Evolutionary conservation across 2,329 filamentous ascomycete species (phyloP), one percentile per base, ranked within the genome.

Genomic region (Sporothrix pseudoabietina): DNA sequence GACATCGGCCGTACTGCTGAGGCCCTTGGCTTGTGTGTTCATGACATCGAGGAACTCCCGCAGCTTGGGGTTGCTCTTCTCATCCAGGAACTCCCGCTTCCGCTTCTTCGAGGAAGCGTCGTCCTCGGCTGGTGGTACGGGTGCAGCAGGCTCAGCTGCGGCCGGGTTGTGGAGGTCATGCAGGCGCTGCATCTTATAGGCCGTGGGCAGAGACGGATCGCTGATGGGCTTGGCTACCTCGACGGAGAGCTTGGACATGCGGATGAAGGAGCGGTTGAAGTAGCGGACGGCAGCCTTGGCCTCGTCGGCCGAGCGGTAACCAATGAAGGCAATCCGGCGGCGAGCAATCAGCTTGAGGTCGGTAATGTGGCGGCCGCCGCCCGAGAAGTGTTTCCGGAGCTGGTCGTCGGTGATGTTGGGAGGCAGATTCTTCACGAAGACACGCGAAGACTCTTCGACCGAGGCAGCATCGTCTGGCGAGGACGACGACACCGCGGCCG

Each of bases 221-320:
- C 83, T 78, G 73, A 84, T 82, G 79, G 96, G 91, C 81, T 89
- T 91, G 73, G 96, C 96, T 79, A 96, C 84, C 84, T 98, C 94
- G 75, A 98, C 96, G 41, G 87, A 88, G 78, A 99, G 94, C 84
- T 91, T 97, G 73, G 94, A 97, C 92, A 98, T 96, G 78, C 94
- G 93, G 78, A 99, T 94, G 83, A 94, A 99, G 76, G 94, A 91
- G 81, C 89, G 93, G 85, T 99, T 94, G 86, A 98, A 98, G 85
- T 97, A 97, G 82, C 93, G 94, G 80, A 97, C 92, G 61, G 96
- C 95, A 79, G 90, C 89, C 73, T 88, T 85, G 73, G 96, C 96
- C 80, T 93, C 91, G 75, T 95, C 89, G 16, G 92, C 85, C 70
- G 89, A 92, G 83, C 93, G 94, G 86, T 95, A 98, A 76, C 96